Percentiles rank a stretch among this genome's conserved stretches.
These are phyloP conservation scores for Colletotrichum higginsianum DNA, from an alignment of 2,329 filamentous ascomycete genomes.

Conservation along the genomic window DNA sequence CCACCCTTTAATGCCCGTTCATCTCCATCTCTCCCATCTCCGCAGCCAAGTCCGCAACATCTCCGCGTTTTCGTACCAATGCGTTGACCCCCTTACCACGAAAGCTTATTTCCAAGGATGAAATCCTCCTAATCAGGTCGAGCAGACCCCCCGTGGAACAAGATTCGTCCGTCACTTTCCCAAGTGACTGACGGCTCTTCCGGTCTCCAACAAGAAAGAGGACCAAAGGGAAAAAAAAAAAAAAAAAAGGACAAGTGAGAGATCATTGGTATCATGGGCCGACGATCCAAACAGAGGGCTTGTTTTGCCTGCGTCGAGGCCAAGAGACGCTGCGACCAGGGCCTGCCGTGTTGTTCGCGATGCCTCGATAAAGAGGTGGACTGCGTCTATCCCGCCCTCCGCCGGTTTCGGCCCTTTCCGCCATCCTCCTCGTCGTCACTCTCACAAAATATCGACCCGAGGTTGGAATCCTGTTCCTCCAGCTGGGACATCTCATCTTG, in stretches of 20 bases:
- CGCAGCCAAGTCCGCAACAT: slow-evolving; percentile 3
- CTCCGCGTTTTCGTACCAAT: neutral
- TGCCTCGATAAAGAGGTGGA: slow-evolving; percentile 29
- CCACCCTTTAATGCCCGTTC: neutral
- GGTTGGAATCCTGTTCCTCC: neutral
- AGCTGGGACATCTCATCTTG: slow-evolving; percentile 1
- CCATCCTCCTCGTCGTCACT: neutral
- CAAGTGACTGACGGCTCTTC: neutral
- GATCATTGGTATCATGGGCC: neutral
- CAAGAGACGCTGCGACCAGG: slow-evolving; percentile 33
- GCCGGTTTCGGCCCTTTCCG: neutral
- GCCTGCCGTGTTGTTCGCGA: slow-evolving; percentile 25
- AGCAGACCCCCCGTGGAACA: neutral
- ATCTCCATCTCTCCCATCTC: neutral
- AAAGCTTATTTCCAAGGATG: neutral
- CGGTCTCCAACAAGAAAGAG: neutral
- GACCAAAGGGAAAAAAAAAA: too few relatives aligned
- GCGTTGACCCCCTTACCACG: neutral
- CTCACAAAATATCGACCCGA: neutral
- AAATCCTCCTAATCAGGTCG: too few relatives aligned
- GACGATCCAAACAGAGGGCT: slow-evolving; percentile 31
- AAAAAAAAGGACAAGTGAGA: too few relatives aligned
- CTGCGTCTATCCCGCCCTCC: slow-evolving; percentile 22
- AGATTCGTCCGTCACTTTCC: neutral
- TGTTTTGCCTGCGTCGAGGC: slow-evolving; percentile 28